Conservation (phyloP, 2,329 filamentous ascomycete genomes). For the Xylariaceae sp. region DNA sequence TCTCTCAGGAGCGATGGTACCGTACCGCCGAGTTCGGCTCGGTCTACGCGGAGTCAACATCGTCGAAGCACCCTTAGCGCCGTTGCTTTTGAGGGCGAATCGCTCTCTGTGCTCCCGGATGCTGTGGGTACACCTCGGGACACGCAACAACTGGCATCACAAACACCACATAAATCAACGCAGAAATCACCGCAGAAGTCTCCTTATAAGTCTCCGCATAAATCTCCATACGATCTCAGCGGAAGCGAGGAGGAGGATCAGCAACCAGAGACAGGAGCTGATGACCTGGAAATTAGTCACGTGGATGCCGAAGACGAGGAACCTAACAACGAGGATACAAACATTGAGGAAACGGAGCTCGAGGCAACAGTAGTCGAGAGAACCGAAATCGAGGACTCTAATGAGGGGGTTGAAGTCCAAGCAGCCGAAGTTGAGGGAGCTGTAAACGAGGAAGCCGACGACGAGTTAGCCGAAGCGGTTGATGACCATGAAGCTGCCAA, state of each 20-base stretch:
- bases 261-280: conserved; percentile 1
- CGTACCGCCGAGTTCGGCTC: conserved; percentile 19
- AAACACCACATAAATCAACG: conserved; percentile 8
- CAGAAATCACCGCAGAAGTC: neutral
- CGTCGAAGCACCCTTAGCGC: conserved; percentile 21
- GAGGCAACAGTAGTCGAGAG: conserved; percentile 23
- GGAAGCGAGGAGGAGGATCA: conserved; percentile 25
- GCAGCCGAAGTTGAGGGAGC: conserved; percentile 16
- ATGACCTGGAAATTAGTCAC: neutral
- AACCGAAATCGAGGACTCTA: neutral
- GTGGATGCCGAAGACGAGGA: conserved; percentile 12
- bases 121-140: conserved; percentile 27
- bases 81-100: conserved; percentile 15
- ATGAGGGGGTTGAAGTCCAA: conserved; percentile 11
- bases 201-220: neutral
- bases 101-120: conserved; percentile 29
- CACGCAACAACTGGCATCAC: conserved; percentile 20
- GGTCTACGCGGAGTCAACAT: conserved; percentile 25
- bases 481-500: conserved; percentile 40
- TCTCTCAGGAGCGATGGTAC: conserved; percentile 24
- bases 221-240: conserved; percentile 14
- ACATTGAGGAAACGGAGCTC: conserved; percentile 13
- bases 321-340: conserved; percentile 18
- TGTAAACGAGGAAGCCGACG: conserved; percentile 19
- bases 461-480: conserved; percentile 41